These are phyloP conservation scores for Paraphoma chrysanthemicola DNA, from an alignment of 2,329 filamentous ascomycete species.

Conservation along the genomic window DNA sequence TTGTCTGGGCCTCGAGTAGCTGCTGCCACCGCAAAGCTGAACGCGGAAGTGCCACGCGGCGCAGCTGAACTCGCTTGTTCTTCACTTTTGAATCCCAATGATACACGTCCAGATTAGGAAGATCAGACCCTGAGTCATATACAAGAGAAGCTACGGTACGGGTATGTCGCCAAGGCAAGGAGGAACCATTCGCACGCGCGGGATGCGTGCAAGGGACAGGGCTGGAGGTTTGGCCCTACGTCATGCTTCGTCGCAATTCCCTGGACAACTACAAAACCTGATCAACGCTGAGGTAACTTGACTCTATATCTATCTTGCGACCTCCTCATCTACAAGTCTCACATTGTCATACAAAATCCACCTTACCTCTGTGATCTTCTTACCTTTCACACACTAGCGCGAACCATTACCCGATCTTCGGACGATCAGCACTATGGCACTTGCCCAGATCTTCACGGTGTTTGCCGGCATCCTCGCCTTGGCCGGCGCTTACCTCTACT, in stretches of 20 bases:
- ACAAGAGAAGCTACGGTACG: not conserved
- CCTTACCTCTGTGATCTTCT: constrained; percentile 3
- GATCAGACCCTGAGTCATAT: constrained; percentile 1
- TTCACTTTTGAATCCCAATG: not conserved
- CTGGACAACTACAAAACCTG: constrained; percentile 13
- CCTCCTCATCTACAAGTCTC: not conserved
- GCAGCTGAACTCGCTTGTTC: constrained; percentile 1
- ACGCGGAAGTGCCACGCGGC: constrained; percentile 1
- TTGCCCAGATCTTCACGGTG: constrained; percentile 38
- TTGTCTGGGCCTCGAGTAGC: not conserved
- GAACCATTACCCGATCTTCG: not conserved
- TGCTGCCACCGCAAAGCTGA: not conserved
- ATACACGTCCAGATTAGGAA: not conserved
- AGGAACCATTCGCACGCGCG: not conserved
- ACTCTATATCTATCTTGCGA: constrained; percentile 2
- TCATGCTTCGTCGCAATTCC: constrained; percentile 19
- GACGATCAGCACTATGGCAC: constrained; percentile 29
- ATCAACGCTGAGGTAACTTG: constrained; percentile 2
- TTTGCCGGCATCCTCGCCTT: constrained; percentile 37
- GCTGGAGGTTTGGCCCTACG: constrained; percentile 19
- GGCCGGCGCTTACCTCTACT: constrained; percentile 51
- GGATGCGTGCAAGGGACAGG: constrained; percentile 5
- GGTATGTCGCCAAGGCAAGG: not conserved
- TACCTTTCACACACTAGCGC: constrained; percentile 4
- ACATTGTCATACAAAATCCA: not conserved